A percentile compares a stretch with the other conserved stretches of the same genome.
phyloP scores from a whole-genome alignment of 345 rosid species.

The Salix arbutifolia region DNA sequence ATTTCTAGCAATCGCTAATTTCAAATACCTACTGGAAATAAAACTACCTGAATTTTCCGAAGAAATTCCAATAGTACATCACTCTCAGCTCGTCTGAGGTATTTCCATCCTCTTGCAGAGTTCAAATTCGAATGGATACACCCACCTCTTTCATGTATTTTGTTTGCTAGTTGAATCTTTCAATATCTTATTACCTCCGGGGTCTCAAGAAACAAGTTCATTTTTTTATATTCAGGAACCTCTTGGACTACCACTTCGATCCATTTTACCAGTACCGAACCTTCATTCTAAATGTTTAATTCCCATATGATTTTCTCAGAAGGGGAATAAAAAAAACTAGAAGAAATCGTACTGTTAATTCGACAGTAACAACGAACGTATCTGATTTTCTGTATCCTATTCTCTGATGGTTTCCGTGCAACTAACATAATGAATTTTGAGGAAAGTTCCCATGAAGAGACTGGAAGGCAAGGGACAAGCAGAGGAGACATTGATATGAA shows the following conservation, averaged over 20 bases:
- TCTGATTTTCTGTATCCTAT: not conserved
- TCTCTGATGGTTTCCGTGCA: not conserved
- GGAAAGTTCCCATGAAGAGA: slow-evolving; percentile 25
- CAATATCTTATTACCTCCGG: no score
- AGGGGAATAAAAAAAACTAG: not conserved
- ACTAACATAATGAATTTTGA: slow-evolving; percentile 5
- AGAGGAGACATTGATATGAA: slow-evolving; percentile 13
- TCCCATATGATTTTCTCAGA: not conserved
- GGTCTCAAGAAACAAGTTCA: not conserved
- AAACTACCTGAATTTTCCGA: not conserved
- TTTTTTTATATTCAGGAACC: not conserved
- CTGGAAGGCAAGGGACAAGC: slow-evolving; percentile 6
- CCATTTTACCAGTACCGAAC: not conserved
- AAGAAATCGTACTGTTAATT: no score
- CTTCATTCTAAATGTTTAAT: not conserved
- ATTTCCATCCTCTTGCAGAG: not conserved
- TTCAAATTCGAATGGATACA: not conserved
- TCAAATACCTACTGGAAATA: no score
- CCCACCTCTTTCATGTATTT: not conserved
- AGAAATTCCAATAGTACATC: not conserved
- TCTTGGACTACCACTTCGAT: not conserved
- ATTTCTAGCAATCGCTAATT: no score
- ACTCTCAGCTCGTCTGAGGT: not conserved
- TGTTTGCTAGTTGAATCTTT: not conserved
- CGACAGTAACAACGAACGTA: not conserved